Base-by-base conservation (phyloP, 2,329 filamentous ascomycete species). In the Botryosphaeria dothidea region DNA sequence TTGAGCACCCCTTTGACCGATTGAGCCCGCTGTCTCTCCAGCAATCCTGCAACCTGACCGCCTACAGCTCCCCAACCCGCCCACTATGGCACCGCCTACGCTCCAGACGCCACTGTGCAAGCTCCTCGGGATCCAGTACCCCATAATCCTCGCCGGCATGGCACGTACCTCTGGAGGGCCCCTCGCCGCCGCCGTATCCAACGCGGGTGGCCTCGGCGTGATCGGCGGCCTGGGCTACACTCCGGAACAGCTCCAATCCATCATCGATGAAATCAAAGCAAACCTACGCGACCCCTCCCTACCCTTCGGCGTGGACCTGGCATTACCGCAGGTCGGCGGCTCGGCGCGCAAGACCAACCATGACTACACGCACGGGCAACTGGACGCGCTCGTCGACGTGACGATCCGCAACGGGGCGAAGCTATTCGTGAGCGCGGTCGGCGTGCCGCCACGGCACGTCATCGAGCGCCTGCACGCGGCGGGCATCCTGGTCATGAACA, bases 101-200 rank as follows among this genome's bases (percentile, higher is more conserved):
- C 71, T 78, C 58, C 72, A 77, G 64, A 78, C 76, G 64, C 75
- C 75, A 65, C 75, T 78, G 25, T 76, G 74, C 57, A 71, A 75
- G 71, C 88, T 97, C 60, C 86, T 97, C 61, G 86, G 88, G 25
- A 97, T 97, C 79, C 83, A 89, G 70, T 93, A 97, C 80, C 94
- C 94, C 45, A 89, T 98, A 77, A 82, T 97, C 70, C 91, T 97
- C 21, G 94, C 94, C 36, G 94, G 94, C 72, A 98, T 98, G 94
- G 93, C 94, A 2, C 88, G 91, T 67, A 92, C 91, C 41, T 77
- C 74, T n/a, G 75, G 75, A 38, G 77, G 74, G 0, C 74, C 72
- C n/a, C 75, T 78, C 36, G 76, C 76, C 7, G 76, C 77, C 11
- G 76, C 77, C 31, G 76, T 79, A 13, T 95, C 91, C 74, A 96